These are phyloP conservation scores for Coniferiporia sulphurascens DNA, from an alignment of 1,284 basidiomycete genomes.

Conservation along the genomic window DNA sequence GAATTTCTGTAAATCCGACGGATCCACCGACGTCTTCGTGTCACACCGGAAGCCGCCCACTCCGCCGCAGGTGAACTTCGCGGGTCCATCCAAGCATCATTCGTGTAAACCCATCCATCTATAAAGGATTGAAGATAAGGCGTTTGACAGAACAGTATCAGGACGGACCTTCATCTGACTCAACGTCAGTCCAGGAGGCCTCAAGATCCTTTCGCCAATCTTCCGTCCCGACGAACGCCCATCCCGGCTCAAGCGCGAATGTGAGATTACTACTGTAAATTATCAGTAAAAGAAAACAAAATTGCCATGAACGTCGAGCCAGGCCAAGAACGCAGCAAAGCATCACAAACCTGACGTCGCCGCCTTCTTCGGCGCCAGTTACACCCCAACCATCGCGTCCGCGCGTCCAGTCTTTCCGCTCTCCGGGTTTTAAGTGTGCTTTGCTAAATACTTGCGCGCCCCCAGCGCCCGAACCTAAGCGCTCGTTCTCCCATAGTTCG, in stretches of 20 bases:
- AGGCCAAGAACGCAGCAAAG: too few species aligned
- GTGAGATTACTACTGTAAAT: conserved; percentile 66
- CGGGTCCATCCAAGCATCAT: conserved; percentile 62
- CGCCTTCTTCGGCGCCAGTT: conserved; percentile 37
- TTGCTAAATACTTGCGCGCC: conserved; percentile 51
- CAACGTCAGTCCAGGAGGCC: conserved; percentile 47
- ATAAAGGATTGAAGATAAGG: conserved; percentile 5
- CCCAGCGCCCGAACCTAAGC: conserved; percentile 34
- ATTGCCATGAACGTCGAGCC: conserved; percentile 35
- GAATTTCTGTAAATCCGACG: conserved; percentile 47
- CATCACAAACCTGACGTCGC: conserved; percentile 57
- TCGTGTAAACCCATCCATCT: conserved; percentile 78
- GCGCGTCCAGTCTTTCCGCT: conserved; percentile 64
- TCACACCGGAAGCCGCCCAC: conserved; percentile 41
- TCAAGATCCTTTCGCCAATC: conserved; percentile 66
- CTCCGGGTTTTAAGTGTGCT: conserved; percentile 44
- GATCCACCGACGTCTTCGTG: conserved; percentile 61
- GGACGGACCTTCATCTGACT: conserved; percentile 40
- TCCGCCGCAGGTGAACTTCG: conserved; percentile 37
- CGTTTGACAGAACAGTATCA: not conserved
- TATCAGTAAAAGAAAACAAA: conserved; percentile 4
- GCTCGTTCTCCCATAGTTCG: conserved; percentile 75
- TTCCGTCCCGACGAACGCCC: conserved; percentile 69
- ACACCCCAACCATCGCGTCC: conserved; percentile 70
- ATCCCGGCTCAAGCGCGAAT: conserved; percentile 63